Conservation (phyloP, 176 grass and related monocot species). For the Lolium rigidum region DNA sequence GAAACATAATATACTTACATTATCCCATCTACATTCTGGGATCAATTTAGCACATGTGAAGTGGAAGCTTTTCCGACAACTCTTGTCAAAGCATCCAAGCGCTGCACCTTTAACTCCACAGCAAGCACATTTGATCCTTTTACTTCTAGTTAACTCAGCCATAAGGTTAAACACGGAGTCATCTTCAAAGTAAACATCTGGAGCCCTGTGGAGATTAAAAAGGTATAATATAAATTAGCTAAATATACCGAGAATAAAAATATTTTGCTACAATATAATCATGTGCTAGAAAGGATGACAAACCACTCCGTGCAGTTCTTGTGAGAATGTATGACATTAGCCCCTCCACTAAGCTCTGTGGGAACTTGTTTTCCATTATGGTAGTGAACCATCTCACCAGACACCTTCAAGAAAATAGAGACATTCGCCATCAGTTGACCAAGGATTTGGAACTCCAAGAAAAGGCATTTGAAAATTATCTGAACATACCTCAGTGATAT, state of each 20-base stretch:
- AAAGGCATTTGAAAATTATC: not conserved
- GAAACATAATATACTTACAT: conserved; percentile 59
- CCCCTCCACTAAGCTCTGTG: conserved; percentile 57
- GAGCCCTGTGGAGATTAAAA: conserved; percentile 64
- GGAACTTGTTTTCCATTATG: conserved; percentile 64
- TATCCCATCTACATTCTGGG: conserved; percentile 87
- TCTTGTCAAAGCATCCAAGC: conserved; percentile 85
- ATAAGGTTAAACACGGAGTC: conserved; percentile 71
- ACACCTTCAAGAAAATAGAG: conserved; percentile 50
- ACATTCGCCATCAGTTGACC: not conserved
- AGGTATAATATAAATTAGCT: conserved; percentile 12
- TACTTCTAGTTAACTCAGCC: conserved; percentile 83
- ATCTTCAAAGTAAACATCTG: conserved; percentile 95
- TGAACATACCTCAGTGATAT: conserved; percentile 71
- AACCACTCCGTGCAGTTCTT: conserved; percentile 96
- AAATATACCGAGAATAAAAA: conserved; percentile 8
- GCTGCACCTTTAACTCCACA: conserved; percentile 95
- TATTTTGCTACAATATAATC: not conserved
- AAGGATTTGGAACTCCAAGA: conserved; percentile 12
- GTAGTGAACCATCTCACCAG: conserved; percentile 94
- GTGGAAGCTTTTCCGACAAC: conserved; percentile 90
- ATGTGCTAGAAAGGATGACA: conserved; percentile 27
- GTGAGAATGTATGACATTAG: conserved; percentile 68
- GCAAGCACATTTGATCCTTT: conserved; percentile 86
- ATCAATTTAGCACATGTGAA: conserved; percentile 88